Evolutionary conservation across 208 protist genomes (phyloP).

Genomic region (Leishmania gerbilli): DNA sequence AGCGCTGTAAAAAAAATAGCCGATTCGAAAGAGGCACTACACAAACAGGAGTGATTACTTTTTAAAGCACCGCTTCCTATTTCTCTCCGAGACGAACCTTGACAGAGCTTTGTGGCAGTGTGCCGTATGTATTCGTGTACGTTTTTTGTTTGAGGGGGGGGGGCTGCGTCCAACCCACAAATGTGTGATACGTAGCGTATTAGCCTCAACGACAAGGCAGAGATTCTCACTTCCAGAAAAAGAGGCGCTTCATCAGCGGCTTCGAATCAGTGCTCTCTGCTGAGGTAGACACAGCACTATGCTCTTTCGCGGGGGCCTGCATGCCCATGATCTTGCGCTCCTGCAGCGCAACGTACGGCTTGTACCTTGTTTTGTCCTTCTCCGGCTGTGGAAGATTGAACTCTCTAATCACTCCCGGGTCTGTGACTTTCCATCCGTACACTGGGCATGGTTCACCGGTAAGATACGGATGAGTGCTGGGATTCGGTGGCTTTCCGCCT

Average conservation of each 20-base stretch:
- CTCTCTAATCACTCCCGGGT: slow-evolving; percentile 76
- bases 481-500: slow-evolving; percentile 89
- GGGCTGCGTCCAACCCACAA: background rate
- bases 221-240: slow-evolving; percentile 81
- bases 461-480: slow-evolving; percentile 86
- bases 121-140: background rate
- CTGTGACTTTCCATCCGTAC: slow-evolving; percentile 88
- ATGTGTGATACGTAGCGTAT: background rate
- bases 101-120: background rate
- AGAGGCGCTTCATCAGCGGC: slow-evolving; percentile 85
- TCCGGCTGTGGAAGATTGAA: slow-evolving; percentile 82
- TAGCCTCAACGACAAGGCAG: background rate
- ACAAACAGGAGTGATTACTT: background rate
- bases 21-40: background rate
- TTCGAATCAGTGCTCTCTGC: slow-evolving; percentile 41
- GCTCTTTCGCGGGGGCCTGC: slow-evolving; percentile 21
- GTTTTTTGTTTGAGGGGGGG: background rate
- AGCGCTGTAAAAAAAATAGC: background rate
- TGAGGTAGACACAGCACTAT: slow-evolving; percentile 1
- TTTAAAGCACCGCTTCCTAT: background rate
- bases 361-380: slow-evolving; percentile 73
- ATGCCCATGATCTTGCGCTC: slow-evolving; percentile 81
- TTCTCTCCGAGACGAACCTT: background rate
- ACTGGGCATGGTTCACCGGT: slow-evolving; percentile 91
- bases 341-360: slow-evolving; percentile 89